Evolutionary conservation across 108 stramenopile genomes (phyloP), one percentile per base, ranked within the genome.

Genomic region (Nannochloropsis granulata): DNA sequence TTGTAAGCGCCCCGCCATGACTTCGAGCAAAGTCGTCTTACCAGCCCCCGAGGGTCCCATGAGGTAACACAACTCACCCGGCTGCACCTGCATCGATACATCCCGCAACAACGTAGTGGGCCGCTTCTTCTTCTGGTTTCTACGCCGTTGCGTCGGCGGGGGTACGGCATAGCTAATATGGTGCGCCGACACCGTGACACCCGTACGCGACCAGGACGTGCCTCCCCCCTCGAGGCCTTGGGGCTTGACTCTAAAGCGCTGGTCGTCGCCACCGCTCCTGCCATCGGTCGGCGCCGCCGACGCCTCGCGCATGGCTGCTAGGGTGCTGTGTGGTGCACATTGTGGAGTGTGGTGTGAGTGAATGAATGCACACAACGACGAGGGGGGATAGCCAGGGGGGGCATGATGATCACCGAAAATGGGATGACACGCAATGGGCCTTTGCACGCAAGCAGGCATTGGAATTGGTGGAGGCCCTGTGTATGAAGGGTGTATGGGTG

Each of bases 1-100:
- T 46, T 93, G 86, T 86, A 95, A 94, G 24, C 96, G 92, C 16
- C 95, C 93, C 13, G 95, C 90, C 13, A 95, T 82, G 8, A 94
- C 93, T 56, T 94, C 93, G 85, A 95, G 90, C 19, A 93, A 84
- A 24, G 93, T 93, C 0, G 93, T 93, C 90, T 93, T 93, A 16
- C 93, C 93, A 2, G 56, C 56, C 7, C 56, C 56, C 21, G 56
- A 71, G 11, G 56, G 56, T n/a, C 56, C 56, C 56, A 71, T 71
- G 21, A 71, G 56, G 10, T 71, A 71, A 71, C 56, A 71, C 16
- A 71, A 10, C 56, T 71, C 56, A 71, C 56, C 56, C 5, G 56
- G 56, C n/a, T 71, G 56, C 56, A 71, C 56, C 21, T n/a, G 56
- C 56, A 71, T 71, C 56, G 56, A 71, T n/a, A 71, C 56, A n/a